Evolutionary conservation across 768 basidiomycete species (phyloP), one percentile per base, ranked within the genome.

Genomic region (Leccinum uliginosum): DNA sequence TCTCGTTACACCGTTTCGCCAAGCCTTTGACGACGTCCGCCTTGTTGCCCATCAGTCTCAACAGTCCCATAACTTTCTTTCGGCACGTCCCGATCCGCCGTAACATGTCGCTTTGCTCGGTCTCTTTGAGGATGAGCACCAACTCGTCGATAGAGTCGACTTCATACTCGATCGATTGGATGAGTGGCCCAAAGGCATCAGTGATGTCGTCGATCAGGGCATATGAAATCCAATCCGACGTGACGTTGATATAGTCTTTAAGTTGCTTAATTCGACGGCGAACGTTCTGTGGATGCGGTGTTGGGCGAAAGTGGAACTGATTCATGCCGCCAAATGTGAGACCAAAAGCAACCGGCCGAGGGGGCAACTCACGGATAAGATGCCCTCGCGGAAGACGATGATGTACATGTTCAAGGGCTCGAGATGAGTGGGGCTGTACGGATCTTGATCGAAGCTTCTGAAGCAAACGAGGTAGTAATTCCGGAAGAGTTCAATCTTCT

Each of bases 401-500:
- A 99, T 96, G 74, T 99, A 99, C 96, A 98, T 98, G 75, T 99
- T 99, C 61, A 98, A 79, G 15, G 97, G 97, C 71, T 99, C 96
- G 47, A 99, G 85, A 71, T 98, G 87, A 2, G 94, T 98, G 17
- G 95, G 94, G 65, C 91, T 93, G 76, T 98, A 98, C 23, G 86
- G 89, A 72, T 98, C 97, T 77, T 99, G 97, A 73, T 99, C 97
- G 76, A 99, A 98, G 61, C 93, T 91, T 60, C 97, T 88, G 79
- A 99, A 99, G 80, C 96, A 98, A 59, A 98, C 97, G 53, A 99
- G 84, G 71, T 98, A 98, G 72, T 99, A 99, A 70, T 96, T 96
- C 54, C 95, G 83, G 82, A 98, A 99, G 19, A 99, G 83, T 71
- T 99, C 97, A 65, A 99, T 99, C 79, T 99, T 99, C 77, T 99